These are phyloP conservation scores for Hortiboletus campestris DNA, from an alignment of 768 basidiomycete genomes.

Conservation along the genomic window DNA sequence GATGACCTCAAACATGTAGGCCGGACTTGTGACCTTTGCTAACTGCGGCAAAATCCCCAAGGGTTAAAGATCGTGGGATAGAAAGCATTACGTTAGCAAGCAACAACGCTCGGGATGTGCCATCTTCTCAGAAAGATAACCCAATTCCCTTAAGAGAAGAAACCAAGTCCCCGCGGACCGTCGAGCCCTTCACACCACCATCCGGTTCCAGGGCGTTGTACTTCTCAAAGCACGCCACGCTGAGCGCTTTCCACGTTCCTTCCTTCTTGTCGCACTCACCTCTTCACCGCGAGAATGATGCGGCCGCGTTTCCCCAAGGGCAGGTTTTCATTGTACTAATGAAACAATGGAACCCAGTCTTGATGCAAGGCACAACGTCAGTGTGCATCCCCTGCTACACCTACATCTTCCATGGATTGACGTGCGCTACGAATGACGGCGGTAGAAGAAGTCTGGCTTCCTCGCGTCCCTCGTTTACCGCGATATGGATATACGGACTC, in stretches of 20 bases:
- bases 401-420: conserved; percentile 18
- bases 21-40: neutral
- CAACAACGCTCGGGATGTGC: neutral
- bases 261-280: conserved; percentile 8
- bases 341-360: conserved; percentile 24
- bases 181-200: conserved; percentile 2
- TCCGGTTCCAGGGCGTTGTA: neutral
- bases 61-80: neutral
- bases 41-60: neutral
- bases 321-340: conserved; percentile 28
- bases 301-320: conserved; percentile 11
- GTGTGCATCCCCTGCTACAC: conserved; percentile 5
- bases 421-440: conserved; percentile 3
- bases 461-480: conserved; percentile 13
- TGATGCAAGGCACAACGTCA: conserved; percentile 13
- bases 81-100: conserved; percentile 14
- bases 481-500: conserved; percentile 16
- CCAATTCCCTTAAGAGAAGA: conserved; percentile 8
- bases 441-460: conserved; percentile 3
- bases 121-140: conserved; percentile 19
- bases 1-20: neutral
- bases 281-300: conserved; percentile 9
- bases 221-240: conserved; percentile 2
- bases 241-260: conserved; percentile 11
- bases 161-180: conserved; percentile 13